Evolutionary conservation across 768 basidiomycete species (phyloP), one percentile per base, ranked within the genome.

Genomic region (Sporobolomyces pararoseus): DNA sequence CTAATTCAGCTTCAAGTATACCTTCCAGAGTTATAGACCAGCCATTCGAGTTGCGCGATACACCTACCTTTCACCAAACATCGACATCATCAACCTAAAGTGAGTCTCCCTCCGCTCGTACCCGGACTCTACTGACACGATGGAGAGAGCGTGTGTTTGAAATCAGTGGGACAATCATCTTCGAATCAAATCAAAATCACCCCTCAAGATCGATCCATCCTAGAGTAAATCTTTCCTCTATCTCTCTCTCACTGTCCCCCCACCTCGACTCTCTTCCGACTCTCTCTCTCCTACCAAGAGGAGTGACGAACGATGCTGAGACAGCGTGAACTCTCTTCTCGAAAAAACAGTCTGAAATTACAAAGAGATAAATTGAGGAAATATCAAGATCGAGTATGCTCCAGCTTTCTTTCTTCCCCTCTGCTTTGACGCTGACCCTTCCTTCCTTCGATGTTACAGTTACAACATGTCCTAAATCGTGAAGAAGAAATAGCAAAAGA

Each of bases 311-410:
- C n/a, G n/a, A n/a, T n/a, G n/a, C n/a, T 19, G 47, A 49, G 47
- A 10, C 23, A 23, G 47, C 25, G 10, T n/a, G 10, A 23, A n/a
- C 32, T 75, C 46, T 17, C 19, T 47, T 34, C 51, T n/a, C 25
- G 6, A 2, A 10, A 29, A 32, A 49, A 21, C 79, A 97, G 95
- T 78, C 84, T 99, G 74, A 98, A 99, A 81, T 80, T 96, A 53
- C 96, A 99, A 79, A 85, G 96, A 39, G 96, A 99, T 81, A 97
- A 94, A 79, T 81, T 99, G 70, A 89, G 85, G 79, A 90, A 94
- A 79, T 99, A 98, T 78, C 96, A 95, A 84, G 91, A 87, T 83
- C 88, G 88, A 85, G 95, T 90, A 66, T 34, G 83, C 68, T n/a
- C 51, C 59, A 50, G 1, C 19, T 5, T 29, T 63, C 44, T 32